Base-by-base conservation (phyloP, 2,329 filamentous ascomycete species). In the Zopfia rhizophila region DNA sequence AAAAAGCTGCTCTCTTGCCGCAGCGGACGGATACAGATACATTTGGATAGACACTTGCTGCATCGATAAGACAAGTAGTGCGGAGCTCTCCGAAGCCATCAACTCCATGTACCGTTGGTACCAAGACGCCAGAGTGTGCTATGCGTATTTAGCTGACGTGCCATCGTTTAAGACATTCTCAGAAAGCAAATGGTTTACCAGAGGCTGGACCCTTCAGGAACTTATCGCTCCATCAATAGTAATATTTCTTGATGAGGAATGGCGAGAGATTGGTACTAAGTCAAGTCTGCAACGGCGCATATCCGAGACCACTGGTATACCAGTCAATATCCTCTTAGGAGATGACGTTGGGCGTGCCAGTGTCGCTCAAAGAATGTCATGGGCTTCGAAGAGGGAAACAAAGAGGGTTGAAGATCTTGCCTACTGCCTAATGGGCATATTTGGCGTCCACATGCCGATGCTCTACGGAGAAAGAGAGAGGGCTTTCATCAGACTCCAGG, bases 41-140 rank as follows among this genome's bases (percentile, higher is more conserved):
- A 36, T 36, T 1, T 62, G 56, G 54, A 43, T 58, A 1, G 55
- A 61, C 17, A 58, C 51, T 1, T 62, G 55, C 12, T 58, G 58
- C 18, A 62, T 63, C n/a, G 52, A 62, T n/a, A 60, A 61, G 16
- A 45, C 25, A 3, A 57, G 51, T 2, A 56, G 37, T 28, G 38
- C 51, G 10, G 51, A 55, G 33, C 42, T 60, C 2, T 44, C 35
- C 4, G 54, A 59, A 38, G 49, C 52, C 2, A 56, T 60, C 38
- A 58, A 56, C 23, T 59, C 56, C 11, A 60, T 61, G 57, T 60
- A 7, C 48, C 49, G 8, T 48, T 63, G 53, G 49, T 63, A 64
- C 8, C 37, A 25, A 21, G 5, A 41, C 3, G 48, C 51, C 0
- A 11, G 2, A 2, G 43, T 41, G 3, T 63, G 60, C n/a, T 61